Base-by-base conservation (phyloP, 2,329 filamentous ascomycete species). In the Mycosphaerella arachidis region DNA sequence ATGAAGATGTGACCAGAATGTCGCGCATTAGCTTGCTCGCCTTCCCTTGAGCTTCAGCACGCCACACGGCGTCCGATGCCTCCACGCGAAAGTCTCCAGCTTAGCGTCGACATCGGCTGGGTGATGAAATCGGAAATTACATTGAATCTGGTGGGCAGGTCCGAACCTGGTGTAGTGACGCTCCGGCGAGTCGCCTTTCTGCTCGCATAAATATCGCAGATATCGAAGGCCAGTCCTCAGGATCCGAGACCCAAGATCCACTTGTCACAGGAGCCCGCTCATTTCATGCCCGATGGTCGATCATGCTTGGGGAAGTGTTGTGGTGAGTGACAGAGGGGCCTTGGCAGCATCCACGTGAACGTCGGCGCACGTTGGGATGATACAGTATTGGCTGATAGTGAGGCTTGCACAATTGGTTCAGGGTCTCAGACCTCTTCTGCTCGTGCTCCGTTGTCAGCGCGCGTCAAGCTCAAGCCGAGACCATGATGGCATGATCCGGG, bases 81-180 rank as follows among this genome's bases (percentile, higher is more conserved):
- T 48, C 54, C 54, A 56, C 54, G 40, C 54, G 54, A 48, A 56
- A 56, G 18, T 37, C 18, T 56, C 54, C n/a, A 56, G 54, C 45
- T 48, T 27, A 33, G 54, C 50, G 30, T 48, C 48, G 33, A 48
- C 54, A 33, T 48, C 43, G n/a, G 20, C n/a, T 35, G 9, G 18
- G 10, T 24, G n/a, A 6, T 52, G 35, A 35, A 30, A 46, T n/a
- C 20, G 43, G 20, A n/a, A 5, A 8, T n/a, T 18, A 13, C 40
- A 29, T 27, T 18, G 37, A 27, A 33, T 18, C 12, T 18, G 53
- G 20, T 27, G 3, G 27, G 20, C 12, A 46, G 18, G 8, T 13
- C 33, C 30, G 31, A 54, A 43, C 10, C 13, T 43, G 13, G 35
- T 6, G 6, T 24, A 24, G 24, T 24, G 24, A 24, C 24, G 24